phyloP scores from a whole-genome alignment of 1,284 basidiomycete species.

The Irpex rosettiformis region DNA sequence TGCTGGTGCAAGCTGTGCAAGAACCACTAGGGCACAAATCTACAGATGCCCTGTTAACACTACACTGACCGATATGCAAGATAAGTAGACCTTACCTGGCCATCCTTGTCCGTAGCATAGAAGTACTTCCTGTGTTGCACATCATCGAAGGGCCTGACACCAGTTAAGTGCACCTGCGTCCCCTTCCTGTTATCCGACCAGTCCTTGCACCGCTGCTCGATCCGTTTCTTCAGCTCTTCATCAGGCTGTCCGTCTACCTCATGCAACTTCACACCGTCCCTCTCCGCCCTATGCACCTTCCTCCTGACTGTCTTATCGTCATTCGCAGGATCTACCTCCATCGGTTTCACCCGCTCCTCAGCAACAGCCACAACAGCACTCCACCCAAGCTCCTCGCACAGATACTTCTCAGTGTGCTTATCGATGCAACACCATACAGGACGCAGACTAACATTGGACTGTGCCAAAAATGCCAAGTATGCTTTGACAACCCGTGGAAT shows the following conservation, averaged over 20 bases:
- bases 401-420: conserved; percentile 40
- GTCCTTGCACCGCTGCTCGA: conserved; percentile 42
- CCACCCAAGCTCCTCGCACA: conserved; percentile 47
- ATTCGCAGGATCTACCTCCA: conserved; percentile 34
- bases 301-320: conserved; percentile 41
- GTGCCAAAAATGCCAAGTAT: conserved; percentile 34
- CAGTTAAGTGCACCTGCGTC: conserved; percentile 53
- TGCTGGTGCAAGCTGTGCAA: conserved; percentile 47
- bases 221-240: conserved; percentile 33
- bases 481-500: conserved; percentile 37
- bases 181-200: conserved; percentile 46
- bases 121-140: conserved; percentile 50
- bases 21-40: conserved; percentile 45
- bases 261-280: conserved; percentile 43
- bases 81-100: conserved; percentile 28
- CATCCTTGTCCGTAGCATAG: conserved; percentile 41
- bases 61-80: background rate
- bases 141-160: conserved; percentile 51
- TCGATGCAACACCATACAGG: conserved; percentile 52
- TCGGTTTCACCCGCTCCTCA: conserved; percentile 49
- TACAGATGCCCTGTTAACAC: conserved; percentile 12
- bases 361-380: conserved; percentile 46
- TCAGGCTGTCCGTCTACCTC: conserved; percentile 36
- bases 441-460: conserved; percentile 37
- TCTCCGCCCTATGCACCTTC: conserved; percentile 46